Conservation (phyloP, 441 rosid species). For the Arabidopsis hybrid region DNA sequence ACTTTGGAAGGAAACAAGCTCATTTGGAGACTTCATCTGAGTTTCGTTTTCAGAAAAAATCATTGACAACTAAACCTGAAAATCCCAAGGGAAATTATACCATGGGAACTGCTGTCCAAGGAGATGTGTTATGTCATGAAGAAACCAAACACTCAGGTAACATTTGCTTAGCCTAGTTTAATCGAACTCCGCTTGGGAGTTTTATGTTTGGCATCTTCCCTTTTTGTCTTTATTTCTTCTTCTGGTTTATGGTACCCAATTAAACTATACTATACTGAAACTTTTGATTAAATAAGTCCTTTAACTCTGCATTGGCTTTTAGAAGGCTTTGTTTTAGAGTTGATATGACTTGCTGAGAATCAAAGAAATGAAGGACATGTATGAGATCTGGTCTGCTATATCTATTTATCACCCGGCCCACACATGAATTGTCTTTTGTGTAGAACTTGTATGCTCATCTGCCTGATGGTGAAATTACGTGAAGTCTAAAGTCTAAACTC, state of each 20-base stretch:
- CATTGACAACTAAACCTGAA: conserved; percentile 32
- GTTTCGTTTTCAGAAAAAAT: conserved; percentile 45
- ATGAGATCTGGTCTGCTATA: conserved; percentile 34
- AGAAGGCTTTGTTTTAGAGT: conserved; percentile 25
- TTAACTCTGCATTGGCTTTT: conserved; percentile 22
- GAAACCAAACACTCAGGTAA: conserved; percentile 53
- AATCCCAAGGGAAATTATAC: conserved; percentile 33
- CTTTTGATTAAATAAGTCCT: background rate
- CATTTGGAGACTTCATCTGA: conserved; percentile 49
- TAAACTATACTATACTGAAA: conserved; percentile 10
- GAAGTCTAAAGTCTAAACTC: conserved; percentile 23
- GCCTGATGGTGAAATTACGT: background rate
- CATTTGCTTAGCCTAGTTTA: conserved; percentile 22
- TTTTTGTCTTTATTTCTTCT: background rate
- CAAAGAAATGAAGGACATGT: conserved; percentile 22
- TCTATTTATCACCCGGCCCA: background rate
- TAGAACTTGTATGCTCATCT: conserved; percentile 13
- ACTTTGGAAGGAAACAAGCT: conserved; percentile 44
- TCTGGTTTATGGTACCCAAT: background rate
- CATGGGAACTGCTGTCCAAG: conserved; percentile 39
- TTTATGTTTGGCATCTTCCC: conserved; percentile 4
- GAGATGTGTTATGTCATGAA: conserved; percentile 26
- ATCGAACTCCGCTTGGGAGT: conserved; percentile 4
- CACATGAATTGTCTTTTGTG: conserved; percentile 23
- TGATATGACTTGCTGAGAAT: conserved; percentile 23